Base-by-base conservation (phyloP, 2,329 filamentous ascomycete species). In the Delphinella strobiligena region DNA sequence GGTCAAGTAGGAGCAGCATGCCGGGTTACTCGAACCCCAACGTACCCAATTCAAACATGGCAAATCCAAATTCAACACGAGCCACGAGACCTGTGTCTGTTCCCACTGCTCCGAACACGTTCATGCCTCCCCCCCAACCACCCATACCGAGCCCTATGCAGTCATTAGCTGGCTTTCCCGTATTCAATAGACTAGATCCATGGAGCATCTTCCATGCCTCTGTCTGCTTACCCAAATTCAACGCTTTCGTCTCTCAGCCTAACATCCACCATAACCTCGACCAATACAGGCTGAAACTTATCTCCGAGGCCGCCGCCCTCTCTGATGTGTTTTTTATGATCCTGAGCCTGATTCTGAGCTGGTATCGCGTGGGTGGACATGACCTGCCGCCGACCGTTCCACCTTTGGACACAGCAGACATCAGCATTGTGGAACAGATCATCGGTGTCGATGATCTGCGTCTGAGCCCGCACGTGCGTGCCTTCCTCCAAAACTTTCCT, bases 311-410 rank as follows among this genome's bases (percentile, higher is more conserved):
- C 18, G 30, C 22, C 9, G 8, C 9, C 10, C 27, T 34, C 9
- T 22, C 31, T 4, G 37, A 40, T 10, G 34, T 29, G 27, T 36
- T 36, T 34, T 43, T 43, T 10, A 24, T 43, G 36, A 35, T 40
- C 4, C 19, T 40, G 22, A 34, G 33, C 17, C 33, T 36, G 33
- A 16, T 39, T 34, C 10, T 34, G 19, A 17, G 31, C 9, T 24
- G 37, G 11, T 17, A 40, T 34, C 16, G 27, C 2, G 12, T 40
- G 27, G 24, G 34, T n/a, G n/a, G n/a, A n/a, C n/a, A n/a, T n/a
- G n/a, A n/a, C n/a, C n/a, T n/a, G n/a, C n/a, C n/a, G n/a, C n/a
- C n/a, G n/a, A n/a, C n/a, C n/a, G n/a, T n/a, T n/a, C n/a, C n/a
- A n/a, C n/a, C n/a, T n/a, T n/a, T n/a, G n/a, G n/a, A n/a, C n/a